Evolutionary conservation across 495 filamentous ascomycete species (phyloP).

Genomic region (Penicillium goetzii): DNA sequence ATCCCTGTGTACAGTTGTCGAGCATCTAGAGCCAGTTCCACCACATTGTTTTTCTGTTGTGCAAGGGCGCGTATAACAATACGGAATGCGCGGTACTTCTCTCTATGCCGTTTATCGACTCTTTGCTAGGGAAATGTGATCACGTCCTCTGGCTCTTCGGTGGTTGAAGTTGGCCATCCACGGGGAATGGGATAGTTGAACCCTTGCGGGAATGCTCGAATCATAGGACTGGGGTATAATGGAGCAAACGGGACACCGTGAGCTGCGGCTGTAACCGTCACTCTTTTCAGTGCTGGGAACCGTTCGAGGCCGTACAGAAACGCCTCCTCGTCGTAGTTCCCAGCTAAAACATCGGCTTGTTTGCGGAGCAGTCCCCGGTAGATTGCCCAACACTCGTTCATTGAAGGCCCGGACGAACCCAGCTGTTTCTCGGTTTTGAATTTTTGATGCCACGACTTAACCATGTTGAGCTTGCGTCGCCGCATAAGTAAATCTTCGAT

Average conservation of each 20-base stretch:
- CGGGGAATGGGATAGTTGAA: conserved; percentile 35
- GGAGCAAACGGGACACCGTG: conserved; percentile 18
- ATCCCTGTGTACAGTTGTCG: conserved; percentile 20
- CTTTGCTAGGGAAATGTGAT: background rate
- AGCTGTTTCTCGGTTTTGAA: background rate
- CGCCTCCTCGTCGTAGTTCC: conserved; percentile 12
- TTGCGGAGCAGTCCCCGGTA: conserved; percentile 27
- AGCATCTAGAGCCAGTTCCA: conserved; percentile 23
- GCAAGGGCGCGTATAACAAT: conserved; percentile 24
- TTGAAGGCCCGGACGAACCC: background rate
- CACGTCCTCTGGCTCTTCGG: conserved; percentile 4
- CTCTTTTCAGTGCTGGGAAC: conserved; percentile 14
- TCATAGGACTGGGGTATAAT: conserved; percentile 36
- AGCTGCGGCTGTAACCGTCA: conserved; percentile 12
- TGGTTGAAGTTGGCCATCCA: conserved; percentile 23
- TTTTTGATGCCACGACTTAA: conserved; percentile 3
- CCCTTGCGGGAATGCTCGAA: conserved; percentile 31
- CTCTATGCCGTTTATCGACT: conserved; percentile 9
- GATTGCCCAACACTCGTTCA: conserved; percentile 20
- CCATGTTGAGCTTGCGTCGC: conserved; percentile 11
- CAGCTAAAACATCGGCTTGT: conserved; percentile 25
- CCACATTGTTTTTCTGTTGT: conserved; percentile 12
- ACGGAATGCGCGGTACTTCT: conserved; percentile 26
- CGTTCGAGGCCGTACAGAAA: conserved; percentile 18
- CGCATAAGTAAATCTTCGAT: conserved; percentile 13